Evolutionary conservation across 805 yeast species (phyloP), one percentile per base, ranked within the genome.

Genomic region (Saccharomycopsis oosterbeekiorum): DNA sequence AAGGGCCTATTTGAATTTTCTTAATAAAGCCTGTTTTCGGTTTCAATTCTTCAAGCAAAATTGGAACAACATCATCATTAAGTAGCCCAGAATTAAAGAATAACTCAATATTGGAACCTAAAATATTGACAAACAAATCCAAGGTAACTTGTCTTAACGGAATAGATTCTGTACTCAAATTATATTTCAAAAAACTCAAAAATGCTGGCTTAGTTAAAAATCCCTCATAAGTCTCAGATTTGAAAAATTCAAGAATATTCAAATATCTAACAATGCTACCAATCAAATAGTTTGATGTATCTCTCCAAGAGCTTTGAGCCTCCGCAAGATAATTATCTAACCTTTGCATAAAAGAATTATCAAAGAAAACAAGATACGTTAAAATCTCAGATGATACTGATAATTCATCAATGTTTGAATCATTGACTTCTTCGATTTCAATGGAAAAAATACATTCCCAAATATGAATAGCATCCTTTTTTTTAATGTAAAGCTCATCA

Each of bases 1-100:
- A 89, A 0, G 96, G 96, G 1, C 97, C 97, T 82, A 90, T 88
- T 56, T 85, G 86, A 40, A 89, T 84, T 19, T 78, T 75, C 60
- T 84, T 84, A 55, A 86, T 81, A 67, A 82, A 84, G 61, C 81
- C 80, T 39, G 78, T 80, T 65, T 80, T 80, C 0, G 84, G 76
- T 12, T 72, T 73, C 55, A 88, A 76, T 68, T 87, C 89, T 4
- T 71, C 73, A 65, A 79, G 79, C 2, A 88, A 73, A 0, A 70
- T 68, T 0, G 88, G 83, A 50, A 86, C 71, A 1, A 84, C 73
- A 1, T 69, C 68, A 34, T 39, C 21, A 24, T 55, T 19, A n/a
- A 59, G 24, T 34, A 43, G 43, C 4, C 41, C 41, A 37, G 43
- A 21, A 24, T 29, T 72, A 26, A 80, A 67, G 9, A 68, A 67